Evolutionary conservation across 345 rosid species (phyloP).

Genomic region (Eucalyptus leucophloia): DNA sequence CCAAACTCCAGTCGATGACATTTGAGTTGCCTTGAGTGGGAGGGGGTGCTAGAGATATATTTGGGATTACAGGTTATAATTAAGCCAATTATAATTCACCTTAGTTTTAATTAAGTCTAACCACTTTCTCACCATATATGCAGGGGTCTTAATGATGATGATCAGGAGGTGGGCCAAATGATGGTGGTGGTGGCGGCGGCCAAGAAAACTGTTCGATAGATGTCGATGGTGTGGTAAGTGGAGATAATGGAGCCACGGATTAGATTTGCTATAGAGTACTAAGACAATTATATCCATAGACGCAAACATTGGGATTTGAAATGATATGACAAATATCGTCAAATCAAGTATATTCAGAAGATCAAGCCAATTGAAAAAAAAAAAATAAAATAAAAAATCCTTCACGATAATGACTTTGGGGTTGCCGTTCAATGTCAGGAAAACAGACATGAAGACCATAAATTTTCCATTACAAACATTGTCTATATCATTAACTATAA

Average conservation of each 20-base stretch:
- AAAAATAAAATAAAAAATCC: too few relatives aligned
- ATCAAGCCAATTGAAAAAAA: neutral
- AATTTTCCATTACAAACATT: neutral
- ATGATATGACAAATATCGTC: neutral
- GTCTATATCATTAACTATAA: neutral
- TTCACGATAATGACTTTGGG: too few relatives aligned
- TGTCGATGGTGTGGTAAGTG: neutral
- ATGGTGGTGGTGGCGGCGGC: neutral
- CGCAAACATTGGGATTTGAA: neutral
- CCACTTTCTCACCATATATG: neutral
- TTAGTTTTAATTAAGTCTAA: neutral
- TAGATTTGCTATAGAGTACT: neutral
- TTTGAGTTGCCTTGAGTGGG: neutral
- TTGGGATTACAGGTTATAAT: neutral
- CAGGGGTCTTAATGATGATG: neutral
- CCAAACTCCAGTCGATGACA: neutral
- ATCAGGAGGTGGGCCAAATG: neutral
- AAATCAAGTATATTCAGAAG: neutral
- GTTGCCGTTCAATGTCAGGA: neutral
- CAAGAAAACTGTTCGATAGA: neutral
- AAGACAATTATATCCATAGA: neutral
- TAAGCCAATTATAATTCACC: neutral
- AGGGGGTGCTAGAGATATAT: neutral
- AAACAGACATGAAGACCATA: neutral
- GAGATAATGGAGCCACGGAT: neutral